phyloP scores from a whole-genome alignment of 352 stramenopile species.

The Phytopythium aichiense region DNA sequence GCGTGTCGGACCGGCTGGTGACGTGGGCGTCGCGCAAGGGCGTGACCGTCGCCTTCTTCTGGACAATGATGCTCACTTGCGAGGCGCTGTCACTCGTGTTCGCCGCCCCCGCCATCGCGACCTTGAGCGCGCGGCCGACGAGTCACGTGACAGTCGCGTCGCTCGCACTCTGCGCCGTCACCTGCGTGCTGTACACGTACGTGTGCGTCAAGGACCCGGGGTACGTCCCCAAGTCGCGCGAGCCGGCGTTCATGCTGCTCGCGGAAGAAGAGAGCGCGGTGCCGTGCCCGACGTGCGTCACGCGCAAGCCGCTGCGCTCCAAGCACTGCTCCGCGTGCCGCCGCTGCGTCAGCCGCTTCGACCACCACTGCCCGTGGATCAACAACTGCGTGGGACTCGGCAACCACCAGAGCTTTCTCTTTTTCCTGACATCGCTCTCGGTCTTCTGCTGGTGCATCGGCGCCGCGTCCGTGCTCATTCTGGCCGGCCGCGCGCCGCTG shows the following conservation, averaged over 20 bases:
- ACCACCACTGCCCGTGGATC: conserved; percentile 86
- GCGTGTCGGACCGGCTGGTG: conserved; percentile 62
- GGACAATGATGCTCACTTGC: conserved; percentile 41
- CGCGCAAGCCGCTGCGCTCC: conserved; percentile 64
- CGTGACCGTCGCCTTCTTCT: conserved; percentile 71
- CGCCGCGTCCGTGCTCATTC: conserved; percentile 39
- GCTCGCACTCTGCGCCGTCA: conserved; percentile 34
- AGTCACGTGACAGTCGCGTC: conserved; percentile 22
- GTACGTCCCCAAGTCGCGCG: conserved; percentile 55
- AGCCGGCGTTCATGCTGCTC: conserved; percentile 73
- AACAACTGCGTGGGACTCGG: conserved; percentile 79
- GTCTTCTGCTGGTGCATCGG: conserved; percentile 48
- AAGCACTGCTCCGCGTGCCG: conserved; percentile 81
- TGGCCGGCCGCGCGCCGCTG: conserved; percentile 38
- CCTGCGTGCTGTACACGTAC: conserved; percentile 65
- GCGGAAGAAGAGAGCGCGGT: conserved; percentile 55
- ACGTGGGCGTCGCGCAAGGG: conserved; percentile 57
- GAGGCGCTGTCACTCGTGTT: conserved; percentile 54
- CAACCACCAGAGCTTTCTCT: conserved; percentile 73
- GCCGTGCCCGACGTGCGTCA: conserved; percentile 78
- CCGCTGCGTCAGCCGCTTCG: conserved; percentile 77
- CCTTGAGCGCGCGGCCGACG: conserved; percentile 9
- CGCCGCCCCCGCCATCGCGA: conserved; percentile 40
- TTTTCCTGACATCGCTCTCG: conserved; percentile 53
- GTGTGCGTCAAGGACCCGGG: conserved; percentile 78